Evolutionary conservation across 768 basidiomycete genomes (phyloP).

Genomic region (Hygrophorus pudorinus): DNA sequence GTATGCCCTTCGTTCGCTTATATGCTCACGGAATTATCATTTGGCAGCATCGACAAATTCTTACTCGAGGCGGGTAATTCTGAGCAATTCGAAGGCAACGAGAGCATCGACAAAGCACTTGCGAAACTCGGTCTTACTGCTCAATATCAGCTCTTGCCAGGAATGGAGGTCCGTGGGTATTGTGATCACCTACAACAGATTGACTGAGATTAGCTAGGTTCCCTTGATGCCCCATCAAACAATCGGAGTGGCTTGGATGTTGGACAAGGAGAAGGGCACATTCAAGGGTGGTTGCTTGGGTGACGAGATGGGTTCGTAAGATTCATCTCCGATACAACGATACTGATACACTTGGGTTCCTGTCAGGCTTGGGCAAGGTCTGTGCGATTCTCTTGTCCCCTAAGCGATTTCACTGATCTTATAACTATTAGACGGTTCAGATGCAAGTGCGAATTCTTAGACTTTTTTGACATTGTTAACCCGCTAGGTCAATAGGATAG

Average conservation of each 20-base stretch:
- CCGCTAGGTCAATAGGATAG: conserved; percentile 33
- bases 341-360: too few relatives aligned
- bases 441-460: conserved; percentile 25
- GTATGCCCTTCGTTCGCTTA: neutral
- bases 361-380: too few relatives aligned
- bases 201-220: too few relatives aligned
- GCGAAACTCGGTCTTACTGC: conserved; percentile 38
- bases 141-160: conserved; percentile 40
- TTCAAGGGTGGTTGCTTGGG: conserved; percentile 39
- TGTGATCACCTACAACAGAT: too few relatives aligned
- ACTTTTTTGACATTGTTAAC: conserved; percentile 2
- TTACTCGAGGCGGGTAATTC: conserved; percentile 45
- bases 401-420: too few relatives aligned
- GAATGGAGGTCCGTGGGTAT: too few relatives aligned
- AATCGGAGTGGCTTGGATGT: conserved; percentile 56
- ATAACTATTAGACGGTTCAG: too few relatives aligned
- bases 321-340: too few relatives aligned
- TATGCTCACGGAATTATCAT: conserved; percentile 3
- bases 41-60: conserved; percentile 41
- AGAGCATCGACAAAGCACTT: conserved; percentile 47
- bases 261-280: conserved; percentile 33
- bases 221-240: conserved; percentile 61
- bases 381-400: too few relatives aligned
- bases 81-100: conserved; percentile 49
- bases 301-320: conserved; percentile 56